Evolutionary conservation across 176 grass and related monocot species (phyloP).

Genomic region (Triticum aestivum): IWGSC_CS_RefSeq_v2.1 NC_057801.1:213445200-213445699

Average conservation of each 20-base stretch:
- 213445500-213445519: not conserved
- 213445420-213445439: slow-evolving; percentile 16
- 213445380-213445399: slow-evolving; percentile 23
- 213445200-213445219: slow-evolving; percentile 93
- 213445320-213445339: slow-evolving; percentile 19
- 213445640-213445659: slow-evolving; percentile 2
- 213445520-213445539: slow-evolving; percentile 15
- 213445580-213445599: not conserved
- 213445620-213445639: slow-evolving; percentile 11
- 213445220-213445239: slow-evolving; percentile 47
- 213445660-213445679: not conserved
- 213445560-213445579: slow-evolving; percentile 14
- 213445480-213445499: slow-evolving; percentile 22
- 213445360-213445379: slow-evolving; percentile 22
- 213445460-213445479: not conserved
- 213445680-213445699: not conserved
- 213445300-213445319: not conserved
- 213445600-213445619: slow-evolving; percentile 16
- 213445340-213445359: slow-evolving; percentile 9
- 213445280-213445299: slow-evolving; percentile 4
- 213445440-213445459: slow-evolving; percentile 20
- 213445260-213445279: slow-evolving; percentile 12
- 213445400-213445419: slow-evolving; percentile 29
- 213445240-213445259: slow-evolving; percentile 33
- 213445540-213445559: not conserved